Evolutionary conservation across 2,329 filamentous ascomycete genomes (phyloP).

Genomic region (Cercospora sojina): DNA sequence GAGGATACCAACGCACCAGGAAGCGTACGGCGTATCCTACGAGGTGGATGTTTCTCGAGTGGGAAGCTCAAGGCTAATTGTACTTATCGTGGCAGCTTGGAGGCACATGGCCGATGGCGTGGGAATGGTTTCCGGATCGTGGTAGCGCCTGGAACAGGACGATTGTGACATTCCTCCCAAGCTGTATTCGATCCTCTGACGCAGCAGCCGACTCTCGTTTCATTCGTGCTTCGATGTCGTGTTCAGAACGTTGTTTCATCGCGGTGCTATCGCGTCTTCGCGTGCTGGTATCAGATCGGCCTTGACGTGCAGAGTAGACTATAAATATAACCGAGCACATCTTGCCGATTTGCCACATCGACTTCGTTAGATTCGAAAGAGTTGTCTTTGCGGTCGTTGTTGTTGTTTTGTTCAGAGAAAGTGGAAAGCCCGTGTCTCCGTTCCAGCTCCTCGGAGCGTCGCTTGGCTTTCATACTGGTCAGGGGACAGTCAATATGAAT

Average conservation of each 20-base stretch:
- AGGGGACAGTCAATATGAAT: neutral
- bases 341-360: no score
- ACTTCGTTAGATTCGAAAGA: no score
- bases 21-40: neutral
- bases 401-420: neutral
- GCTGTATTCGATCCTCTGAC: neutral
- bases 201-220: neutral
- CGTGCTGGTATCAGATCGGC: no score
- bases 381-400: neutral
- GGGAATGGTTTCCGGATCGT: constrained; percentile 18
- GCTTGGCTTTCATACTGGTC: neutral
- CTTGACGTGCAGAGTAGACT: no score
- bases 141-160: neutral
- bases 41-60: constrained; percentile 20
- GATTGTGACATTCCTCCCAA: neutral
- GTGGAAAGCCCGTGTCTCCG: neutral
- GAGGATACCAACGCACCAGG: neutral
- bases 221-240: neutral
- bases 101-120: constrained; percentile 9
- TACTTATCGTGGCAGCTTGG: constrained; percentile 16
- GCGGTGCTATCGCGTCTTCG: no score
- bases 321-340: neutral
- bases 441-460: no score
- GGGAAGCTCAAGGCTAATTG: constrained; percentile 15
- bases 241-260: neutral